Conservation (phyloP, 148 eudicot species). For the Rhododendron mucronatum region DNA sequence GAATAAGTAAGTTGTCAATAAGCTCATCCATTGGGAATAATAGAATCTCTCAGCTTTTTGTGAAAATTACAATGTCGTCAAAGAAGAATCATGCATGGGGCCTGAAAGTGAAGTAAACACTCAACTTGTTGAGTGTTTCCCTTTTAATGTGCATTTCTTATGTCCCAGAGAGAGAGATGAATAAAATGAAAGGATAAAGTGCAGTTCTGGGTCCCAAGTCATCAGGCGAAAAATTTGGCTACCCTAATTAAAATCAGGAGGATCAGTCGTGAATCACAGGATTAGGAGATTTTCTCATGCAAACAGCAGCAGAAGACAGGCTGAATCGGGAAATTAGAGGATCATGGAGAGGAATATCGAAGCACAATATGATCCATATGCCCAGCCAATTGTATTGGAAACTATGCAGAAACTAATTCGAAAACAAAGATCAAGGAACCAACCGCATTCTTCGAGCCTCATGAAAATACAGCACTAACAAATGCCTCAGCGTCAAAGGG, state of each 20-base stretch:
- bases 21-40: neutral
- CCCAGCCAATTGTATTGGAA: neutral
- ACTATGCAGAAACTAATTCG: neutral
- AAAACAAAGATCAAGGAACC: neutral
- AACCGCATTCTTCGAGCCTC: slow-evolving; percentile 22
- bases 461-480: slow-evolving; percentile 81
- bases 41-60: no score
- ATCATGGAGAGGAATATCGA: neutral
- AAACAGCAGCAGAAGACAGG: neutral
- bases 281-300: neutral
- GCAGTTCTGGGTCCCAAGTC: neutral
- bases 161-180: neutral
- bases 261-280: neutral
- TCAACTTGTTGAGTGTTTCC: neutral
- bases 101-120: neutral
- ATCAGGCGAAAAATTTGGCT: no score
- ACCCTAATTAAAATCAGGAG: neutral
- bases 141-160: neutral
- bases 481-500: slow-evolving; percentile 90
- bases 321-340: neutral
- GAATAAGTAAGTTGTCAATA: neutral
- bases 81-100: neutral
- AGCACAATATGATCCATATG: neutral
- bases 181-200: no score
- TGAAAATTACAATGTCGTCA: neutral